Base-by-base conservation (phyloP, 176 grass and related monocot genomes). In the Eragrostis curvula region DNA sequence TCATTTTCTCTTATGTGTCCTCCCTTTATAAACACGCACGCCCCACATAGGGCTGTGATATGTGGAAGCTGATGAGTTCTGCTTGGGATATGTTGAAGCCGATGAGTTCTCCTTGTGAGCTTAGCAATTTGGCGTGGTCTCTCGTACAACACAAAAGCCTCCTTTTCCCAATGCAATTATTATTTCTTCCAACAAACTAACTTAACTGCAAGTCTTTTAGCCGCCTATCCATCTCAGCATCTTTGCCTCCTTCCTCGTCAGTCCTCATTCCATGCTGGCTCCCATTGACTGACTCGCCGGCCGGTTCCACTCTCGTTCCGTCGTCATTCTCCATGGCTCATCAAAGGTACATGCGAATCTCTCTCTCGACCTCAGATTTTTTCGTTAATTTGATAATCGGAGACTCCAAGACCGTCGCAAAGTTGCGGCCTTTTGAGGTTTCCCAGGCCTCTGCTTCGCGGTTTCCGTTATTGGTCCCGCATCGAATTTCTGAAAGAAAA, bases 161-260 rank as follows among this genome's bases (percentile, higher is more conserved):
- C 9, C 3, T 30, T 45, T 61, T 25, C 7, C 32, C 20, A 21
- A 20, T 47, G 78, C 49, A 74, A 68, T 78, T 27, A 68, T 78
- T 27, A 86, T 79, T 24, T 49, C 15, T 65, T 59, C 64, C 20
- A 2, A 25, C 28, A 73, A 86, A 82, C 83, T 0, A 77, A 82
- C 66, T 86, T 83, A 86, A 90, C 83, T 21, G 66, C 57, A 61
- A 14, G 58, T 39, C 41, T n/a, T 85, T 81, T 32, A 21, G 62
- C 28, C 72, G 78, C 30, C 6, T 46, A 24, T 59, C 49, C 77
- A 21, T 66, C 72, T 57, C 14, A 28, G 41, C 27, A 14, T 55
- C 63, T 21, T 2, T 51, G 63, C 32, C 36, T n/a, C 60, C 72
- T 30, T 1, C 6, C 53, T 69, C 74, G 11, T 44, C 81, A 68